Conservation (phyloP, 768 basidiomycete genomes). For the Suillus ampliporus region DNA sequence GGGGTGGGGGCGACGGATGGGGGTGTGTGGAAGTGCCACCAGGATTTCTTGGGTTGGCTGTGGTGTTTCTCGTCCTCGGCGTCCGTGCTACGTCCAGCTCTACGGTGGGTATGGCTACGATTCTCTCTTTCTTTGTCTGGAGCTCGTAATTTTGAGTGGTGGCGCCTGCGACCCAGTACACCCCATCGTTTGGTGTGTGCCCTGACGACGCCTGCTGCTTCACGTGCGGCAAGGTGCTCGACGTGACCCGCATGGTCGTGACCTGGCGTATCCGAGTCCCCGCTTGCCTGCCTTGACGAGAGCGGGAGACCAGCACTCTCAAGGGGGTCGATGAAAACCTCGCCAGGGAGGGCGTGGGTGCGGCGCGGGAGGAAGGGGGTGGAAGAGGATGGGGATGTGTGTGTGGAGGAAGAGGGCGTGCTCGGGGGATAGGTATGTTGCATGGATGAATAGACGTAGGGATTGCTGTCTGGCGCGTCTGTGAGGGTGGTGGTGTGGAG, state of each 20-base stretch:
- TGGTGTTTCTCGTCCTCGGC: constrained; percentile 13
- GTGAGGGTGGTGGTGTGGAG: neutral
- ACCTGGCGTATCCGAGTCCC: constrained; percentile 7
- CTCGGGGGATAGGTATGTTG: constrained; percentile 18
- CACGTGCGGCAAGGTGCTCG: constrained; percentile 37
- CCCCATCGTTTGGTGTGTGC: constrained; percentile 45
- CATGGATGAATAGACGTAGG: too few species aligned
- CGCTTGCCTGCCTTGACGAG: constrained; percentile 21
- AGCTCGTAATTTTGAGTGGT: constrained; percentile 12
- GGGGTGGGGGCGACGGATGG: constrained; percentile 7
- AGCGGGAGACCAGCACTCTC: constrained; percentile 70
- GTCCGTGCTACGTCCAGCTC: constrained; percentile 7
- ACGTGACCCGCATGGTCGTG: constrained; percentile 23
- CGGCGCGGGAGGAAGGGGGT: constrained; percentile 27
- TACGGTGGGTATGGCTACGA: too few species aligned
- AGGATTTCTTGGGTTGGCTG: neutral
- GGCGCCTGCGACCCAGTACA: constrained; percentile 22
- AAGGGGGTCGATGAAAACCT: constrained; percentile 61
- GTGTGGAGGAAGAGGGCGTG: constrained; percentile 8
- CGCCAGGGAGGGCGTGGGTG: constrained; percentile 51
- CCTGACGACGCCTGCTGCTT: constrained; percentile 50
- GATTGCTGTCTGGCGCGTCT: neutral
- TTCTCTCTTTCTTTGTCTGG: constrained; percentile 8
- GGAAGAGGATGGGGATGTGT: constrained; percentile 22
- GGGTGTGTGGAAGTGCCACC: constrained; percentile 8